Conservation (phyloP, 139 green algal genomes). For the Diplosphaera chodatii region DNA sequence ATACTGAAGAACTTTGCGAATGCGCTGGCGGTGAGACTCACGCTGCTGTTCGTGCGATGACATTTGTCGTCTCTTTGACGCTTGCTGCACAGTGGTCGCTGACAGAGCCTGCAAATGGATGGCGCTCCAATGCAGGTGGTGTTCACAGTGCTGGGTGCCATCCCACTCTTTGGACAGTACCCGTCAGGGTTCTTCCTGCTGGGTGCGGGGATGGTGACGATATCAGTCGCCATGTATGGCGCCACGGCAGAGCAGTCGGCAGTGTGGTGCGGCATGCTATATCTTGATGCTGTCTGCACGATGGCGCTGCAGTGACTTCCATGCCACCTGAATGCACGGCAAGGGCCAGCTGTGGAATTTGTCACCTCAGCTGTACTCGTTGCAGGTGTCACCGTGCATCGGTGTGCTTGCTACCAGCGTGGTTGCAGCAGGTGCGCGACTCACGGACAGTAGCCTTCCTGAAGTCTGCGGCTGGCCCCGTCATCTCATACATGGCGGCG, state of each 20-base stretch:
- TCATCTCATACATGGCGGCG: neutral
- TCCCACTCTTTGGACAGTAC: slow-evolving; percentile 53
- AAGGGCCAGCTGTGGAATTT: no score
- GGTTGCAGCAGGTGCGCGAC: neutral
- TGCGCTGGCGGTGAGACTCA: slow-evolving; percentile 33
- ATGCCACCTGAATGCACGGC: no score
- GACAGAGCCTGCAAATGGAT: no score
- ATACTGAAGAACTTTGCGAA: slow-evolving; percentile 61
- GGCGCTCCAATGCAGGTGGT: slow-evolving; percentile 17
- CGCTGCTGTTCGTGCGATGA: neutral
- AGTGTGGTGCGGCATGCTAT: neutral
- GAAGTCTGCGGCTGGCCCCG: neutral
- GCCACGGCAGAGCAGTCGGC: slow-evolving; percentile 7
- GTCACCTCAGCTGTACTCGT: no score
- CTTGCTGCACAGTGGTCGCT: no score
- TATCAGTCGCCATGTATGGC: slow-evolving; percentile 52
- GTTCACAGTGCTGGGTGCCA: slow-evolving; percentile 45
- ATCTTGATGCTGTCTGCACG: no score
- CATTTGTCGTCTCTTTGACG: no score
- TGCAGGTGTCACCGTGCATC: no score
- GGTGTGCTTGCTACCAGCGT: neutral
- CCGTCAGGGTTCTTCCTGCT: slow-evolving; percentile 42
- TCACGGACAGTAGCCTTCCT: neutral
- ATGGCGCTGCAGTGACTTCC: no score
- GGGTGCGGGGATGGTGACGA: slow-evolving; percentile 31